Conservation (phyloP, 805 yeast genomes). For the Kluyveromyces wickerhamii region DNA sequence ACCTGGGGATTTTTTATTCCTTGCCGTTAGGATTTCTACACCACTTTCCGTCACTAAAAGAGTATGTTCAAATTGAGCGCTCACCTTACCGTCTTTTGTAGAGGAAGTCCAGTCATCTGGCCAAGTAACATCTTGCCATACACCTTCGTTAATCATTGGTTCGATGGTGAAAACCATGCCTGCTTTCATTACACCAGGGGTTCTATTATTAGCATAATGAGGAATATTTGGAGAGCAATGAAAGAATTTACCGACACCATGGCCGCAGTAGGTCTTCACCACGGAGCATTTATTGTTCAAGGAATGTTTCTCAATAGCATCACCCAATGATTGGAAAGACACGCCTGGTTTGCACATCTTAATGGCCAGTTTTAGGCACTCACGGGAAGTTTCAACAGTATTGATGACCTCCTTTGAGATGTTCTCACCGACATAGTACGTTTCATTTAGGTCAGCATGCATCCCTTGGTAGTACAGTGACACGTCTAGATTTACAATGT, state of each 20-base stretch:
- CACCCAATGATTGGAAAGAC: conserved; percentile 80
- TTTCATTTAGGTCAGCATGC: conserved; percentile 93
- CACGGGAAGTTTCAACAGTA: conserved; percentile 87
- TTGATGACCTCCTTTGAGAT: conserved; percentile 70
- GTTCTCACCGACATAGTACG: conserved; percentile 92
- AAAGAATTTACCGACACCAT: conserved; percentile 80
- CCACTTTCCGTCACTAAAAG: conserved; percentile 89
- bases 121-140: conserved; percentile 77
- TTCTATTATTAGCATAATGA: conserved; percentile 89
- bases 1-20: conserved; percentile 79
- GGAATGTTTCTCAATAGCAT: conserved; percentile 82
- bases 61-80: conserved; percentile 96
- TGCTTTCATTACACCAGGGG: conserved; percentile 87
- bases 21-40: conserved; percentile 79
- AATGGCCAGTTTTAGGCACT: conserved; percentile 78
- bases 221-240: conserved; percentile 91
- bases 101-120: conserved; percentile 97
- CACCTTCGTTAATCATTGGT: conserved; percentile 90
- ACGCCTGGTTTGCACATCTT: conserved; percentile 84
- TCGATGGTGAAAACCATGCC: conserved; percentile 97
- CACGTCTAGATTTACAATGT: conserved; percentile 86
- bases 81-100: conserved; percentile 80
- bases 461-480: conserved; percentile 78
- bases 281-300: conserved; percentile 70
- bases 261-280: conserved; percentile 88